A percentile compares a stretch with the other conserved stretches of the same genome.
Evolutionary conservation across 805 yeast species (phyloP).

Genomic region (Cyberlindnera maritima): DNA sequence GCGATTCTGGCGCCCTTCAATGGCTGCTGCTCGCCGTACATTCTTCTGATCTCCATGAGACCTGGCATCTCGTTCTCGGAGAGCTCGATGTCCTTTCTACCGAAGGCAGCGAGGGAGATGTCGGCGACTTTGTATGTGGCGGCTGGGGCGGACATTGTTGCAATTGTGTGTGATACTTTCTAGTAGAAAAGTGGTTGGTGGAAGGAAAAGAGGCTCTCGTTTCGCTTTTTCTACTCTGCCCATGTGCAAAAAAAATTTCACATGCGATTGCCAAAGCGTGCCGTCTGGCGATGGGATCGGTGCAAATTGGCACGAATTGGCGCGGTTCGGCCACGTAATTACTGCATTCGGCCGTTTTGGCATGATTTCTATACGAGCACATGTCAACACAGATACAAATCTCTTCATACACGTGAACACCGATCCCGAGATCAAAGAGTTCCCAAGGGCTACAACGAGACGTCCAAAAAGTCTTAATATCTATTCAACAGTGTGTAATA

Average conservation of each 20-base stretch:
- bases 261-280: constrained; percentile 3
- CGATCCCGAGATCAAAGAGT: too few relatives aligned
- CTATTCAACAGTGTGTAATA: background rate
- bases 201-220: constrained; percentile 1
- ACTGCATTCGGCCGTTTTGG: background rate
- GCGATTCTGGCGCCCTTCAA: constrained; percentile 98
- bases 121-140: constrained; percentile 93
- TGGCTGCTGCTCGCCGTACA: constrained; percentile 90
- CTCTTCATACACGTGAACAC: background rate
- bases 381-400: background rate
- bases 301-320: background rate
- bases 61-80: constrained; percentile 99
- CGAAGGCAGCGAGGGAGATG: constrained; percentile 97
- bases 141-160: constrained; percentile 57
- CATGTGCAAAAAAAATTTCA: constrained; percentile 8
- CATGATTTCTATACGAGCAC: background rate
- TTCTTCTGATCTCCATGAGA: constrained; percentile 93
- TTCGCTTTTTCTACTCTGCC: constrained; percentile 3
- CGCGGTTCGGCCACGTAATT: background rate
- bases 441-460: too few relatives aligned
- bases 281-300: background rate
- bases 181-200: background rate
- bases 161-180: background rate
- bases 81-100: constrained; percentile 98
- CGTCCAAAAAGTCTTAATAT: background rate